Evolutionary conservation across 768 basidiomycete species (phyloP).

Genomic region (Calocybe indica): DNA sequence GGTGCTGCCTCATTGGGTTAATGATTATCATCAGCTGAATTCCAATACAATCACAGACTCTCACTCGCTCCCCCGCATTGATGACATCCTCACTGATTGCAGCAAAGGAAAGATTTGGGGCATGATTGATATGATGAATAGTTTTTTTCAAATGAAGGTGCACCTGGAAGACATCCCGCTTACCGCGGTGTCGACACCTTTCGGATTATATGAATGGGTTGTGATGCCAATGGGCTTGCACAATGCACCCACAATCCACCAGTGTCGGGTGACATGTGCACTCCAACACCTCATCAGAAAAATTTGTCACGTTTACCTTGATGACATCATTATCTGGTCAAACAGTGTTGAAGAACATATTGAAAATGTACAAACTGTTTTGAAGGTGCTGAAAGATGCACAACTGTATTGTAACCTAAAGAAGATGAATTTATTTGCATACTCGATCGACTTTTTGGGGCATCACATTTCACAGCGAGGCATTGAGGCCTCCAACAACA

Average conservation of each 20-base stretch:
- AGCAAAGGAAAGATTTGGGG: too few species aligned
- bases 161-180: neutral
- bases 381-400: slow-evolving; percentile 15
- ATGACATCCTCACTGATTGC: slow-evolving; percentile 16
- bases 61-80: slow-evolving; percentile 22
- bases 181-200: neutral
- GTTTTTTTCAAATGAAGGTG: neutral
- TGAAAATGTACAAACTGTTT: slow-evolving; percentile 10
- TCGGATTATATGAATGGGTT: neutral
- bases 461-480: neutral
- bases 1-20: slow-evolving; percentile 19
- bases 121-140: too few species aligned
- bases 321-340: slow-evolving; percentile 34
- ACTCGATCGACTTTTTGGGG: too few species aligned
- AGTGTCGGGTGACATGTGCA: too few species aligned
- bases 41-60: slow-evolving; percentile 21
- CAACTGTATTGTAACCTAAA: slow-evolving; percentile 23
- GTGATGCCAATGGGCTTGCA: neutral
- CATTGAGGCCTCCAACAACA: neutral
- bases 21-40: slow-evolving; percentile 22
- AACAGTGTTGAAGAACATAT: slow-evolving; percentile 15
- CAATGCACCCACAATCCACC: neutral
- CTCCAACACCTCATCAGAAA: too few species aligned
- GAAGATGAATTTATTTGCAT: slow-evolving; percentile 9
- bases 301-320: slow-evolving; percentile 23